Evolutionary conservation across 257 asterid species (phyloP).

Genomic region (Anisodus acutangulus): DNA sequence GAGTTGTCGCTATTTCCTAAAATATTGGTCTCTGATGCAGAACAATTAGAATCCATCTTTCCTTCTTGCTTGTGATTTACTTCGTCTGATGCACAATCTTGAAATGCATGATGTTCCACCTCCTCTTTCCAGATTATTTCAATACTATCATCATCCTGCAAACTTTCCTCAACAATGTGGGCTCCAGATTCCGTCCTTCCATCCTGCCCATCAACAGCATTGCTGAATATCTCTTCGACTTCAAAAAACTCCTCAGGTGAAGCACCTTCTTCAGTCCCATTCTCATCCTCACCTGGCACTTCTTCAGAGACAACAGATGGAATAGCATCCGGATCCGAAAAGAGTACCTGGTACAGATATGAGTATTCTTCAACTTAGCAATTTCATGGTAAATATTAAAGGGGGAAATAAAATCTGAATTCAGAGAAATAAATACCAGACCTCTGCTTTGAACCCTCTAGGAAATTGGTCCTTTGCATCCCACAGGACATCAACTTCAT

Average conservation of each 20-base stretch:
- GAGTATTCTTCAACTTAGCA: constrained; percentile 49
- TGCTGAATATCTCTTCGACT: constrained; percentile 97
- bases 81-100: constrained; percentile 88
- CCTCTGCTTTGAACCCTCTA: constrained; percentile 90
- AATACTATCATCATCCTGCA: constrained; percentile 50
- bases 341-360: constrained; percentile 78
- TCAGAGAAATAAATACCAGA: constrained; percentile 48
- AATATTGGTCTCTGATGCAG: constrained; percentile 31
- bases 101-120: constrained; percentile 68
- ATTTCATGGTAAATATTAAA: constrained; percentile 34
- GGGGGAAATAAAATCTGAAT: constrained; percentile 36
- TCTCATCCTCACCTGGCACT: constrained; percentile 65
- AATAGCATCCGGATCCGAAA: constrained; percentile 82
- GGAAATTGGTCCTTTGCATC: constrained; percentile 80
- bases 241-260: constrained; percentile 89
- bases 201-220: constrained; percentile 63
- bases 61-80: constrained; percentile 49
- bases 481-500: constrained; percentile 91
- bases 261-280: constrained; percentile 66
- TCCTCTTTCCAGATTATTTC: constrained; percentile 63
- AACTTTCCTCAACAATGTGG: constrained; percentile 44
- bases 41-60: constrained; percentile 36
- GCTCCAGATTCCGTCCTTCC: constrained; percentile 64
- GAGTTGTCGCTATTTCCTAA: constrained; percentile 42
- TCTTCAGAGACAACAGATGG: constrained; percentile 57